Evolutionary conservation across 2,329 filamentous ascomycete species (phyloP).

Genomic region (Penicillium sp.): DNA sequence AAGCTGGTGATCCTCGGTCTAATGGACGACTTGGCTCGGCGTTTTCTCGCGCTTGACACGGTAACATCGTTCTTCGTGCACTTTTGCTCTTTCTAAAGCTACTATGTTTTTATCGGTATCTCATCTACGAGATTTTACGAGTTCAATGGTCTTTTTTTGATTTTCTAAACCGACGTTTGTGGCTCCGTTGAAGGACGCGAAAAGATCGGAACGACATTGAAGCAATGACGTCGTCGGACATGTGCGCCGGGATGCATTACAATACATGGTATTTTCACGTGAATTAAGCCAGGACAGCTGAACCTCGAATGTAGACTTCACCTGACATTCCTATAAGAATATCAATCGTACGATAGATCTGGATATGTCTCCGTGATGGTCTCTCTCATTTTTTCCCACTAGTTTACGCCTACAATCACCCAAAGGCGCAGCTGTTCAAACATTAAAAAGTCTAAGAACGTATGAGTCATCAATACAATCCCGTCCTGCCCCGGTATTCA

Average conservation of each 20-base stretch:
- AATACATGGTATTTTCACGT: conserved; percentile 25
- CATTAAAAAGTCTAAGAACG: neutral
- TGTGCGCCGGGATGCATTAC: conserved; percentile 17
- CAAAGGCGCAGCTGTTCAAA: neutral
- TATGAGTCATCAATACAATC: conserved; percentile 20
- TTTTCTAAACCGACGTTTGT: neutral
- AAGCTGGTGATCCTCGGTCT: conserved; percentile 39
- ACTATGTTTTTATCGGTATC: conserved; percentile 11
- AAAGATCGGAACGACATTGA: conserved; percentile 7
- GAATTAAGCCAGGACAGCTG: conserved; percentile 4
- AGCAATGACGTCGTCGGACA: conserved; percentile 23
- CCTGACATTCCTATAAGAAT: neutral
- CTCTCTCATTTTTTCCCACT: neutral
- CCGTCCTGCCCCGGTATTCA: conserved; percentile 29
- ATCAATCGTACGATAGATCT: neutral
- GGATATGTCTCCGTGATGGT: neutral
- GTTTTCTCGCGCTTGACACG: conserved; percentile 8
- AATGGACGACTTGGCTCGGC: conserved; percentile 29
- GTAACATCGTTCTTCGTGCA: neutral
- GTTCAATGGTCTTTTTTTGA: neutral
- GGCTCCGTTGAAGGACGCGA: neutral
- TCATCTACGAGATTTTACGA: neutral
- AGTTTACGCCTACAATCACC: neutral
- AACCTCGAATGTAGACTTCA: neutral
- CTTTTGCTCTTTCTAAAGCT: neutral